Percentiles rank a stretch among this genome's conserved stretches.
Evolutionary conservation across 306 rosid genomes (phyloP).

Genomic region (Styphnolobium japonicum): DNA sequence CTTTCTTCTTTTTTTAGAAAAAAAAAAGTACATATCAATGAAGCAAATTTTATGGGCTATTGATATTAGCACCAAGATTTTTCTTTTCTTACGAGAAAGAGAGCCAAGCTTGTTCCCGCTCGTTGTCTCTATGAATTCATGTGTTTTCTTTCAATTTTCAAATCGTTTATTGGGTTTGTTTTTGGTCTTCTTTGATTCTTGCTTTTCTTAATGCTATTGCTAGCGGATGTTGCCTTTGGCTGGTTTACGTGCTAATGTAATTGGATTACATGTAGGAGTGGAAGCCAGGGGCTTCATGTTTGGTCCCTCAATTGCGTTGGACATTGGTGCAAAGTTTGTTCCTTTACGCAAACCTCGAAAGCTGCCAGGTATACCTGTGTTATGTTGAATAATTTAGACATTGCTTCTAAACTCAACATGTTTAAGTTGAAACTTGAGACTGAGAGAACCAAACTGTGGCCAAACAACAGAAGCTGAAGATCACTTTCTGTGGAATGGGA

Average conservation of each 20-base stretch:
- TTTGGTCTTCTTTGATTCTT: not conserved
- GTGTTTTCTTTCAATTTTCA: not conserved
- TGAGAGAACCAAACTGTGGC: not conserved
- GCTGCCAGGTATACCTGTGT: slow-evolving; percentile 69
- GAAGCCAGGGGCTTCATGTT: slow-evolving; percentile 98
- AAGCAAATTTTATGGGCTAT: not conserved
- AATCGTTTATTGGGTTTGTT: not conserved
- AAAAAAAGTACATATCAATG: not conserved
- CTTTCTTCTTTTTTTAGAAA: not conserved
- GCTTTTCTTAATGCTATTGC: not conserved
- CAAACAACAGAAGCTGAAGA: not conserved
- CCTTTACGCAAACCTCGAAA: slow-evolving; percentile 95
- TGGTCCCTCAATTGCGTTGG: slow-evolving; percentile 89
- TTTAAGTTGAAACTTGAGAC: not conserved
- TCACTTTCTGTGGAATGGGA: not conserved
- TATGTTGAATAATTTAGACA: not conserved
- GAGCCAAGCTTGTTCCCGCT: not conserved
- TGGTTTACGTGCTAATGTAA: slow-evolving; percentile 16
- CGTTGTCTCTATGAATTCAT: not conserved
- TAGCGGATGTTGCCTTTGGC: not conserved
- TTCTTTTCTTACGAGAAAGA: not conserved
- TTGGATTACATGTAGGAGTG: slow-evolving; percentile 54
- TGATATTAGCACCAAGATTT: not conserved
- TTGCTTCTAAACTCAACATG: not conserved
- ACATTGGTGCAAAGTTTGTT: slow-evolving; percentile 95